A percentile compares a stretch with the other conserved stretches of the same genome.
Evolutionary conservation across 2,329 filamentous ascomycete species (phyloP).

Genomic region (Furcasterigmium furcatum): DNA sequence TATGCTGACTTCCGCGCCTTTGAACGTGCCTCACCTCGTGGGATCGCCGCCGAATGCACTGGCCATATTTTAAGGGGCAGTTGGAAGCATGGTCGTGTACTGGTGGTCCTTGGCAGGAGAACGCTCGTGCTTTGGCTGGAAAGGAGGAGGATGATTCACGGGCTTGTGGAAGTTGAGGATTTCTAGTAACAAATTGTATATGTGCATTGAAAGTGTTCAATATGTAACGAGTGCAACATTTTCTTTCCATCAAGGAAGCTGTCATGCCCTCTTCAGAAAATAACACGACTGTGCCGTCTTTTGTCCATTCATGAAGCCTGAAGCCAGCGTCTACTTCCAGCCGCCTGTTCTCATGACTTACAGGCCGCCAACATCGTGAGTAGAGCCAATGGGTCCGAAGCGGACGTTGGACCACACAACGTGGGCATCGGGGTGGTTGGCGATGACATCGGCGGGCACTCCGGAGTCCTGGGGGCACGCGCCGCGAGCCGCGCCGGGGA

Average conservation of each 20-base stretch:
- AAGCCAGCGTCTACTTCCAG: no score
- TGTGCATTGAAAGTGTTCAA: no score
- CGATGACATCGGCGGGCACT: conserved; percentile 16
- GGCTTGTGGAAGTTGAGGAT: no score
- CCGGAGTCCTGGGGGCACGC: conserved; percentile 18
- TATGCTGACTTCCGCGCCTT: conserved; percentile 56
- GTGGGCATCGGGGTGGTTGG: conserved; percentile 19
- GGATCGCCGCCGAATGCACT: conserved; percentile 45
- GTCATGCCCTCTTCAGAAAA: no score
- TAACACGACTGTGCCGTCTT: no score
- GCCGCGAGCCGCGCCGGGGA: conserved; percentile 19
- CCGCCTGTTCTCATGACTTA: not conserved
- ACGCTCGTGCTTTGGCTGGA: no score
- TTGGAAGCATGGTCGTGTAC: not conserved
- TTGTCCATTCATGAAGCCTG: no score
- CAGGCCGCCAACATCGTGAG: conserved; percentile 11
- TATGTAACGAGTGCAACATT: no score
- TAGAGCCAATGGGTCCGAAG: conserved; percentile 40
- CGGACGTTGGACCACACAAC: conserved; percentile 47
- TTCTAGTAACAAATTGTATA: no score
- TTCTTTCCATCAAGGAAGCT: no score
- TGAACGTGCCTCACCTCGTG: conserved; percentile 53
- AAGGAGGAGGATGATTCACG: no score
- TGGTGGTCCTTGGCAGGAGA: not conserved
- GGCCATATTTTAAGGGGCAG: conserved; percentile 43